Base-by-base conservation (phyloP, 2,329 filamentous ascomycete genomes). In the Penicillium frequentans region DNA sequence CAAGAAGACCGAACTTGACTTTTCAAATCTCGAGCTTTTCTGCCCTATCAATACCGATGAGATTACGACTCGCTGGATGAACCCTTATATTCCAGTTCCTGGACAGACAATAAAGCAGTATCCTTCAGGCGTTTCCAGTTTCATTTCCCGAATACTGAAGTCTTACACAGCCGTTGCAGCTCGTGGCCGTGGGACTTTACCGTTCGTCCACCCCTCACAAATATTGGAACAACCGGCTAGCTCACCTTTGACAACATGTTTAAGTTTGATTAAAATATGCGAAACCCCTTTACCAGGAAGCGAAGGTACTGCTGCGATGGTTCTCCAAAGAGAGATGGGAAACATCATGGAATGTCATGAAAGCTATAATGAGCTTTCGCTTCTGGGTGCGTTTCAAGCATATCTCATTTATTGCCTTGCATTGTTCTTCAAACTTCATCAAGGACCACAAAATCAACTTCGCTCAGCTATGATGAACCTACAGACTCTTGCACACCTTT, bases 381-480 rank as follows among this genome's bases (percentile, higher is more conserved):
- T 77, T 0, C 73, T 84, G 1, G 74, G 75, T 0, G 73, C 77
- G 1, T 81, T 82, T 23, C 82, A 84, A 59, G 76, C 81, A 0
- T 82, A 81, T 61, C 69, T 84, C 2, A 73, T 83, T 7, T 82
- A 82, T 56, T 65, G 76, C 1, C 75, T 84, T 70, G 71, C 79
- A 1, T 51, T 82, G 1, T 83, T 80, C 60, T 82, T 81, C 50
- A 63, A 64, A 1, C 55, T 75, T 1, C 62, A 60, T 2, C 66
- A 70, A 19, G 59, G 68, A 23, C 56, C 66, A 0, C 56, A 64
- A 26, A 61, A 72, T 0, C 73, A 75, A 37, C 67, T 80, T 13
- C 75, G 77, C 3, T 69, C 76, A 19, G 73, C 74, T 5, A 78
- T 83, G 68, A 79, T 81, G 53, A 78, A 77, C 19, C 71, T 83